These are phyloP conservation scores for Zasmidium cellare DNA, from an alignment of 2,329 filamentous ascomycete species.

Conservation along the genomic window DNA sequence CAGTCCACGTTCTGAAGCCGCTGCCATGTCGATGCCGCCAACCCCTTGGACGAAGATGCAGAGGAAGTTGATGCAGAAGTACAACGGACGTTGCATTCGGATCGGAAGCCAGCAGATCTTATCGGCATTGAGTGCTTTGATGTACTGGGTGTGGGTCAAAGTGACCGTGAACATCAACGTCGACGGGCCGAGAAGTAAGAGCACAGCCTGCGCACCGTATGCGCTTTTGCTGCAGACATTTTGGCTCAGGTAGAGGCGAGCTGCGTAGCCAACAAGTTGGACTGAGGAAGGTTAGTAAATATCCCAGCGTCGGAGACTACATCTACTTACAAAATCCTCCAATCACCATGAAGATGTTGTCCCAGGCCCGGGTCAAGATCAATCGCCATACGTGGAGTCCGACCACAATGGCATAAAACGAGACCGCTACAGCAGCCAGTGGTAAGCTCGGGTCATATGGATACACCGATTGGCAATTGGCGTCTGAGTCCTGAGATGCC, in stretches of 20 bases:
- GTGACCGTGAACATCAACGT: slow-evolving; percentile 13
- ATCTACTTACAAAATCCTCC: slow-evolving; percentile 6
- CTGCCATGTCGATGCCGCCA: slow-evolving; percentile 2
- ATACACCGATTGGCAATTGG: background rate
- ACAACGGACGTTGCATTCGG: slow-evolving; percentile 2
- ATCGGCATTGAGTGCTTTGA: slow-evolving; percentile 4
- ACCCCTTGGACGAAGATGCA: slow-evolving; percentile 4
- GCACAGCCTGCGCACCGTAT: slow-evolving; percentile 5
- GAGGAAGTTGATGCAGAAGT: slow-evolving; percentile 3
- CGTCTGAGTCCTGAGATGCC: background rate
- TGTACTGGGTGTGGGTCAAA: slow-evolving; percentile 3
- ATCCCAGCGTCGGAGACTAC: background rate
- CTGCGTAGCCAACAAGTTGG: slow-evolving; percentile 6
- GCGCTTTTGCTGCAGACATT: slow-evolving; percentile 7
- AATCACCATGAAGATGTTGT: slow-evolving; percentile 11
- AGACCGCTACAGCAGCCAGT: slow-evolving; percentile 8
- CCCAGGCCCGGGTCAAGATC: slow-evolving; percentile 4
- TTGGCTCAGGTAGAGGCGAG: slow-evolving; percentile 1
- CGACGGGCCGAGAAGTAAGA: slow-evolving; percentile 10
- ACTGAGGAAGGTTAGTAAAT: background rate
- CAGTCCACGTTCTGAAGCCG: background rate
- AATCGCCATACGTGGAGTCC: background rate
- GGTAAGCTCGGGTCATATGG: slow-evolving; percentile 7
- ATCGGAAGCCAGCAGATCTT: slow-evolving; percentile 5
- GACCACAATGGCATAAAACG: slow-evolving; percentile 2